Base-by-base conservation (phyloP, 2,329 filamentous ascomycete species). In the Alternaria triticimaculans region DNA sequence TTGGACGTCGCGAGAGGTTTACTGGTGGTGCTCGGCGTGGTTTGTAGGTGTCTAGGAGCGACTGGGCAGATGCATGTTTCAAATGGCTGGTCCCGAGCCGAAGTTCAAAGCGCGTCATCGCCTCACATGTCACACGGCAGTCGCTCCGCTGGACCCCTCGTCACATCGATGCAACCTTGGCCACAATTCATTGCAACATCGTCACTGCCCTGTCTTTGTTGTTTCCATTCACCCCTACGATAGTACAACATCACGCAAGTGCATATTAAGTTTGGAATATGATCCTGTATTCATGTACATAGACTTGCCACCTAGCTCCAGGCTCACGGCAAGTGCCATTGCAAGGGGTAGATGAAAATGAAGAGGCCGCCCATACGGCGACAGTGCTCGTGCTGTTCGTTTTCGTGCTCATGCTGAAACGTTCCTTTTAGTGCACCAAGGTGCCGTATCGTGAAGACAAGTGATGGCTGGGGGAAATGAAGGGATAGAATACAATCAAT, bases 361-460 rank as follows among this genome's bases (percentile, higher is more conserved):
- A 44, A 54, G 37, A 33, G 30, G 61, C 45, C 56, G 61, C 44
- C 50, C 14, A 44, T 49, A 25, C 30, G 37, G 56, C 60, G 55
- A 55, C 60, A 46, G 33, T 58, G 60, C 60, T 62, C n/a, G 49
- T 55, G 55, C 37, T 51, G 28, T 28, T 44, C 53, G 55, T 60
- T 26, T 20, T 60, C 50, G 56, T 63, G 61, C 61, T 60, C 50
- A 60, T 63, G 61, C 61, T 63, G 23, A 66, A 53, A 62, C 58
- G 67, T 67, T 59, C 53, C 68, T 70, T 68, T 66, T 67, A 18
- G 58, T 55, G 65, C 70, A 66, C 67, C 53, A 55, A 62, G 25
- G 60, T 63, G 64, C 64, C 58, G 21, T 65, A 51, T 55, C 55
- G 63, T 62, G 26, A 66, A 66, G 65, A 72, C 71, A 60, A 67